These are phyloP conservation scores for Arthroderma sp. DNA, from an alignment of 2,329 filamentous ascomycete genomes.

Conservation along the genomic window DNA sequence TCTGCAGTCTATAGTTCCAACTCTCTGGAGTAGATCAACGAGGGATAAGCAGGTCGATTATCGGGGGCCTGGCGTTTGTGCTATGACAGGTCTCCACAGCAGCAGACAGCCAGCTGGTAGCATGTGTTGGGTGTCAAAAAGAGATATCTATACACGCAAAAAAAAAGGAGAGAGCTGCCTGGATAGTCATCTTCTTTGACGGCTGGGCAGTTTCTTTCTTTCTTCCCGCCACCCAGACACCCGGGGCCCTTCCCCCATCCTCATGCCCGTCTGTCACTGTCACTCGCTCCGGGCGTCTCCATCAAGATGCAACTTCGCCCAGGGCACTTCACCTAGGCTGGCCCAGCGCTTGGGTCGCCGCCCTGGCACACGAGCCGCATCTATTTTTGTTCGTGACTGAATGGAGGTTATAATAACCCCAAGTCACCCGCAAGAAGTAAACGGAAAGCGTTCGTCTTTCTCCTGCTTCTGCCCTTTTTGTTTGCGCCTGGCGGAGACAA, in stretches of 20 bases:
- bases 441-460: background rate
- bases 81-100: background rate
- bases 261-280: background rate
- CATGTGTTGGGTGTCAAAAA: background rate
- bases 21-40: background rate
- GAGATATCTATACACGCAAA: too few species aligned
- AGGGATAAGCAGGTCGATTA: background rate
- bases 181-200: too few species aligned
- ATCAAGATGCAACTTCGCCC: background rate
- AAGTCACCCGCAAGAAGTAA: background rate
- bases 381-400: background rate
- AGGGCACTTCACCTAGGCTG: background rate
- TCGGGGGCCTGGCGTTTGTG: background rate
- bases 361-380: slow-evolving; percentile 3
- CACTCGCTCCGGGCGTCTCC: background rate
- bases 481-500: background rate
- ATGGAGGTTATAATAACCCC: background rate
- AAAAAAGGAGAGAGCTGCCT: too few species aligned
- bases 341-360: slow-evolving; percentile 4
- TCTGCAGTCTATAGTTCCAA: background rate
- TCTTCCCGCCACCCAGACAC: background rate
- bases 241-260: background rate
- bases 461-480: background rate
- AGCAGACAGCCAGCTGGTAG: background rate
- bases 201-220: too few species aligned